Evolutionary conservation across 305 asterid genomes (phyloP), one percentile per base, ranked within the genome.

Genomic region (Rubia tinctorum): DNA sequence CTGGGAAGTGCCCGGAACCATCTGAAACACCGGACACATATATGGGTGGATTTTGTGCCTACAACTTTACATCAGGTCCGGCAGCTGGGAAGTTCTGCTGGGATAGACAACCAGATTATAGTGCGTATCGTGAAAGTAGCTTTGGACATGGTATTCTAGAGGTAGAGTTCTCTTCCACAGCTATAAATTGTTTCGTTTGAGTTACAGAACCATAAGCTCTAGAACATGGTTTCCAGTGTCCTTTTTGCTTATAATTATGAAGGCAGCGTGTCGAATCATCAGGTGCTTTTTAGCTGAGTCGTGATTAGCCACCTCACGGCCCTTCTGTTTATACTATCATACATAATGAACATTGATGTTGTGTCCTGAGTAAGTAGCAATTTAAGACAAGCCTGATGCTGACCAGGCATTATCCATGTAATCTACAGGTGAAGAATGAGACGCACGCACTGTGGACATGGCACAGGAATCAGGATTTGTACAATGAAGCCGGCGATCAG

Each of bases 381-480:
- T 37, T n/a, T 0, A n/a, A 20, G 37, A 42, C 18, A 9, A 67
- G 58, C 20, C 22, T 10, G 30, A 42, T 5, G 40, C 34, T 75
- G 23, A 58, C 61, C 6, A 17, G 43, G 11, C 23, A 45, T 49
- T 42, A 9, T 60, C n/a, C 18, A 47, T 65, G 9, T 37, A 51
- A 66, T 63, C 65, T 78, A 83, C 80, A 93, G 98, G 92, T 91
- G 84, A 89, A 85, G 85, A 93, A 93, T 13, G 89, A 85, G 76
- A 91, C 98, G 6, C 96, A 91, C 72, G 96, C 96, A 47, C 82
- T 93, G 7, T 93, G 98, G 98, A 89, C 93, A 72, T 93, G 98
- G 98, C 96, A 93, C 68, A 85, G 96, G 53, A 93, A 91, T 78
- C 94, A 93, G 73, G 98, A 93, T 75, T 80, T 91, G 96, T 93